A percentile compares a stretch with the other conserved stretches of the same genome.
phyloP scores from a whole-genome alignment of 169 alveolate species.

The Miamiensis avidus region DNA sequence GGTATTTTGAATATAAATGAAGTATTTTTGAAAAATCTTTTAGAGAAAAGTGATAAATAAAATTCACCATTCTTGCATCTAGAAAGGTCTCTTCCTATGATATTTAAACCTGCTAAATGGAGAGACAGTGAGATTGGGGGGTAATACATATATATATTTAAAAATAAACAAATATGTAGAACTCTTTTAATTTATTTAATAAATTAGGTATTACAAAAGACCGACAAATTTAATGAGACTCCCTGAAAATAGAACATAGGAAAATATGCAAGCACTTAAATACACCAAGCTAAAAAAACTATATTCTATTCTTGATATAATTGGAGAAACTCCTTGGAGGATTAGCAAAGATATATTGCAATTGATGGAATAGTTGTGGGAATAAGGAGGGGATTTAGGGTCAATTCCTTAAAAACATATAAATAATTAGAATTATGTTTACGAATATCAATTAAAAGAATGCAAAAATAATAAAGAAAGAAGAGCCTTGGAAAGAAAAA shows the following conservation, averaged over 20 bases:
- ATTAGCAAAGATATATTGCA: constrained; percentile 62
- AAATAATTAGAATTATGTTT: constrained; percentile 30
- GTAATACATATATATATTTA: too few relatives aligned
- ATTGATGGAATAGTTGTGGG: constrained; percentile 67
- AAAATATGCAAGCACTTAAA: constrained; percentile 44
- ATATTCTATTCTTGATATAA: constrained; percentile 55
- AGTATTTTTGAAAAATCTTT: constrained; percentile 53
- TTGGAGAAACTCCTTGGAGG: constrained; percentile 71
- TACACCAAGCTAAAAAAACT: constrained; percentile 52
- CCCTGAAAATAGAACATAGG: constrained; percentile 38
- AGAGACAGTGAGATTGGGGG: constrained; percentile 74
- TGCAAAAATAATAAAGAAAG: constrained; percentile 51
- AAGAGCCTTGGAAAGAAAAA: constrained; percentile 49
- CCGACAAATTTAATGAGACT: constrained; percentile 54
- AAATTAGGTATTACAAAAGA: constrained; percentile 40
- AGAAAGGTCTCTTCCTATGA: constrained; percentile 81
- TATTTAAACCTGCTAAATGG: constrained; percentile 81
- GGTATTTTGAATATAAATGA: constrained; percentile 59
- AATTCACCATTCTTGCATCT: constrained; percentile 55
- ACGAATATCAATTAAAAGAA: constrained; percentile 36
- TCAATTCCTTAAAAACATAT: constrained; percentile 65
- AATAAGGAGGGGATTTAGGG: constrained; percentile 77
- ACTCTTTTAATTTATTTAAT: too few relatives aligned
- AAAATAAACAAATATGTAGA: too few relatives aligned
- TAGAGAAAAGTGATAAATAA: constrained; percentile 48